A percentile compares a stretch with the other conserved stretches of the same genome.
Evolutionary conservation across 306 rosid species (phyloP).

Genomic region (Quercus parvula): DNA sequence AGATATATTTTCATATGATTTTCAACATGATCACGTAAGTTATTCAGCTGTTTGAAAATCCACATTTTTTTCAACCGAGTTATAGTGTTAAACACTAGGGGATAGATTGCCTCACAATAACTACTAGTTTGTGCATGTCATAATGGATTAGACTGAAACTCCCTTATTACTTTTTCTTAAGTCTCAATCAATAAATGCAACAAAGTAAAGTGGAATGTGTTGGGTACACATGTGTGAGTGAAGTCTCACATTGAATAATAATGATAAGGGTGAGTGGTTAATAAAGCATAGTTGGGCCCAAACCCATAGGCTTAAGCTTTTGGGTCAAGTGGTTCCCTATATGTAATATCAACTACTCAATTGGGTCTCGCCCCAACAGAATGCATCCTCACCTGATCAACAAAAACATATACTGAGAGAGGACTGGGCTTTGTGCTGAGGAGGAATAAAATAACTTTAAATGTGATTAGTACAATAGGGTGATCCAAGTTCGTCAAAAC

Average conservation of each 20-base stretch:
- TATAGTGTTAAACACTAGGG: background rate
- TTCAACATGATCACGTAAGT: background rate
- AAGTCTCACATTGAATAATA: too few relatives aligned
- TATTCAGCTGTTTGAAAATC: background rate
- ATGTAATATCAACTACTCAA: too few relatives aligned
- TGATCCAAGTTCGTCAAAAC: constrained; percentile 52
- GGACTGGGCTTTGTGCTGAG: constrained; percentile 72
- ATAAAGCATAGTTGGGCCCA: too few relatives aligned
- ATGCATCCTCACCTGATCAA: constrained; percentile 55
- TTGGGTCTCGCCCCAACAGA: too few relatives aligned
- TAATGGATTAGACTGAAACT: background rate
- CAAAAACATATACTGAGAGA: constrained; percentile 63
- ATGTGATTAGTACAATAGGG: constrained; percentile 34
- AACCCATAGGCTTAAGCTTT: too few relatives aligned
- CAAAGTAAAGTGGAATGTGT: background rate
- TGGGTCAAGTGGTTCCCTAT: too few relatives aligned
- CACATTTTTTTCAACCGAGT: background rate
- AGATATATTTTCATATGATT: background rate
- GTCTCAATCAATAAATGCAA: background rate
- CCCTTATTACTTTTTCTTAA: background rate
- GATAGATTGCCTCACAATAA: background rate
- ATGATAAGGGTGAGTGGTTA: too few relatives aligned
- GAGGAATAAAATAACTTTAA: constrained; percentile 54
- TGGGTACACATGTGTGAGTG: too few relatives aligned
- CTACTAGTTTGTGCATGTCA: background rate